A percentile compares a stretch with the other conserved stretches of the same genome.
Evolutionary conservation across 306 rosid species (phyloP).

Genomic region (Citrullus amarus): DNA sequence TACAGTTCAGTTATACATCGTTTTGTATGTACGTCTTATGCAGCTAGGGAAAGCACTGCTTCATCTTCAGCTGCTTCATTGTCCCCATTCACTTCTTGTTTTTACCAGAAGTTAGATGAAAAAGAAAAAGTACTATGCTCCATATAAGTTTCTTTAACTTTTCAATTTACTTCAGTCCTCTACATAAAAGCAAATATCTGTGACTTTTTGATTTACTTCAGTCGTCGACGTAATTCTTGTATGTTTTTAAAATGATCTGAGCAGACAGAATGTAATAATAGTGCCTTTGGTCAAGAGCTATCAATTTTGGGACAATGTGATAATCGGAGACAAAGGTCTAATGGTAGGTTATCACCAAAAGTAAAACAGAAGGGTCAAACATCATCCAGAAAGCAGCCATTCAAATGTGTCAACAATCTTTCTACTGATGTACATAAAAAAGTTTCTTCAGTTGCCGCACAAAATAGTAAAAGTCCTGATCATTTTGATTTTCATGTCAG

Average conservation of each 20-base stretch:
- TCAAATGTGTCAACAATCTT: slow-evolving; percentile 19
- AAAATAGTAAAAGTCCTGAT: slow-evolving; percentile 24
- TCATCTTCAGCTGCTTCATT: slow-evolving; percentile 19
- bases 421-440: slow-evolving; percentile 9
- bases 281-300: slow-evolving; percentile 32
- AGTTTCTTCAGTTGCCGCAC: slow-evolving; percentile 20
- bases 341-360: slow-evolving; percentile 18
- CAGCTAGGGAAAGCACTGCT: slow-evolving; percentile 23
- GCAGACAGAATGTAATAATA: slow-evolving; percentile 32
- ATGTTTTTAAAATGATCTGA: slow-evolving; percentile 18
- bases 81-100: slow-evolving; percentile 30
- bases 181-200: slow-evolving; percentile 1
- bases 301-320: slow-evolving; percentile 32
- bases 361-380: slow-evolving; percentile 26
- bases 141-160: slow-evolving; percentile 5
- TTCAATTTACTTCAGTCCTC: slow-evolving; percentile 6
- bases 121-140: slow-evolving; percentile 41
- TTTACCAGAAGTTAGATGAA: slow-evolving; percentile 36
- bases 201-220: slow-evolving; percentile 9
- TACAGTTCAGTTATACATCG: neutral
- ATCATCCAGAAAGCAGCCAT: slow-evolving; percentile 26
- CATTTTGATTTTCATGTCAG: slow-evolving; percentile 7
- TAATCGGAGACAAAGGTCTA: slow-evolving; percentile 19
- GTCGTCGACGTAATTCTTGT: slow-evolving; percentile 7
- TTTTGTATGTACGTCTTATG: slow-evolving; percentile 34